A percentile compares a stretch with the other conserved stretches of the same genome.
phyloP scores from a whole-genome alignment of 345 rosid genomes.

The Sonneratia alba region DNA sequence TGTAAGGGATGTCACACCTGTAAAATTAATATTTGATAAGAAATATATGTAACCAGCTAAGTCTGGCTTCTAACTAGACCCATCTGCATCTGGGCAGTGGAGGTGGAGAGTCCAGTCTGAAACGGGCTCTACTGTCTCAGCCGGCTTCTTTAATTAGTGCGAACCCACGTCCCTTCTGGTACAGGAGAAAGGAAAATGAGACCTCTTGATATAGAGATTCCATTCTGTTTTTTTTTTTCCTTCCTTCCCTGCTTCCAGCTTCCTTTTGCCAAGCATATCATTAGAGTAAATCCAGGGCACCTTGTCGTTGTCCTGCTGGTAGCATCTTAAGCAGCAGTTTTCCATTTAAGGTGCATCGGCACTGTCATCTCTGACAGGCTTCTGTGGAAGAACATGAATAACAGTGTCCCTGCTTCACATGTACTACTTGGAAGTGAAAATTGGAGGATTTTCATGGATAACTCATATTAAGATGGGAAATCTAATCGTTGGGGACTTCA shows the following conservation, averaged over 20 bases:
- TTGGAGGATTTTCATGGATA: neutral
- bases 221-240: too few relatives aligned
- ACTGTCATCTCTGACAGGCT: neutral
- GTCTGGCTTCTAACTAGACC: neutral
- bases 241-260: too few relatives aligned
- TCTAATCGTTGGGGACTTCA: neutral
- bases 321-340: neutral
- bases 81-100: too few relatives aligned
- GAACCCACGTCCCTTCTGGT: too few relatives aligned
- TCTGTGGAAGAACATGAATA: neutral
- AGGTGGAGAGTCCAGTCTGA: too few relatives aligned
- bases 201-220: too few relatives aligned
- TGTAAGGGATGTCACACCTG: too few relatives aligned
- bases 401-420: neutral
- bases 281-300: neutral
- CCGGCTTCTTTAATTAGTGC: too few relatives aligned
- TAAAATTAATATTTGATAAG: neutral
- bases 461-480: neutral
- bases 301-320: neutral
- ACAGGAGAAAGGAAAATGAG: too few relatives aligned
- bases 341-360: neutral
- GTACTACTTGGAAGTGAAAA: neutral
- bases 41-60: neutral
- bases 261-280: too few relatives aligned
- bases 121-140: too few relatives aligned